Evolutionary conservation across 1,139 yeast genomes (phyloP).

Genomic region (Chernovozyma sophiae-reginae): DNA sequence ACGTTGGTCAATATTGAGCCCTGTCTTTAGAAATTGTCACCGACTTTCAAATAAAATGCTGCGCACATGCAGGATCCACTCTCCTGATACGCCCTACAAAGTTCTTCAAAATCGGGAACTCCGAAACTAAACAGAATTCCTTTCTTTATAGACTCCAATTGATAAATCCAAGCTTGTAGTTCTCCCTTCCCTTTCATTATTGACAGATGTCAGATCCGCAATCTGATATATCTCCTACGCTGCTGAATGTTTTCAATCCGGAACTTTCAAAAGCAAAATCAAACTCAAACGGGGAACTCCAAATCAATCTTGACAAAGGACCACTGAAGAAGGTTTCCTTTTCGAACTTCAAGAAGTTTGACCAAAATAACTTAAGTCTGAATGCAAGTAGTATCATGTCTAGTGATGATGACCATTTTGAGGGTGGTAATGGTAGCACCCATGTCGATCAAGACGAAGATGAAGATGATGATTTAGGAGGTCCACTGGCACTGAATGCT

Average conservation of each 20-base stretch:
- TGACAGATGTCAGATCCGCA: not conserved
- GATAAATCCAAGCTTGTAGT: too few species aligned
- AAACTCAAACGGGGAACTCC: conserved; percentile 8
- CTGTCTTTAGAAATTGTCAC: not conserved
- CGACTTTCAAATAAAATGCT: not conserved
- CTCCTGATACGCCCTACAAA: too few species aligned
- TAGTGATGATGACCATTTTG: conserved; percentile 7
- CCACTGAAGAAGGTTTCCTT: conserved; percentile 5
- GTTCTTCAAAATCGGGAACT: too few species aligned
- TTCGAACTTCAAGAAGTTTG: conserved; percentile 2
- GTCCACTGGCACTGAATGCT: not conserved
- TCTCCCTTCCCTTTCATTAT: too few species aligned
- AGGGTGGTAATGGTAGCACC: conserved; percentile 1
- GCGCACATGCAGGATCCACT: too few species aligned
- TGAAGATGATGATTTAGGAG: not conserved
- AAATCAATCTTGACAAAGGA: not conserved
- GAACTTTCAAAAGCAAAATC: conserved; percentile 5
- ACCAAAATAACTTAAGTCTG: conserved; percentile 1
- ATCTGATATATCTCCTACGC: conserved; percentile 5
- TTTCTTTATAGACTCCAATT: too few species aligned
- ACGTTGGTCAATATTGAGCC: too few species aligned
- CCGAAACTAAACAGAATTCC: too few species aligned
- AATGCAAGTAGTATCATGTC: conserved; percentile 7
- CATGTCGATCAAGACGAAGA: not conserved
- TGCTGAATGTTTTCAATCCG: not conserved